Base-by-base conservation (phyloP, 371 early-diverging fungal genomes). In the Mortierella sp. region DNA sequence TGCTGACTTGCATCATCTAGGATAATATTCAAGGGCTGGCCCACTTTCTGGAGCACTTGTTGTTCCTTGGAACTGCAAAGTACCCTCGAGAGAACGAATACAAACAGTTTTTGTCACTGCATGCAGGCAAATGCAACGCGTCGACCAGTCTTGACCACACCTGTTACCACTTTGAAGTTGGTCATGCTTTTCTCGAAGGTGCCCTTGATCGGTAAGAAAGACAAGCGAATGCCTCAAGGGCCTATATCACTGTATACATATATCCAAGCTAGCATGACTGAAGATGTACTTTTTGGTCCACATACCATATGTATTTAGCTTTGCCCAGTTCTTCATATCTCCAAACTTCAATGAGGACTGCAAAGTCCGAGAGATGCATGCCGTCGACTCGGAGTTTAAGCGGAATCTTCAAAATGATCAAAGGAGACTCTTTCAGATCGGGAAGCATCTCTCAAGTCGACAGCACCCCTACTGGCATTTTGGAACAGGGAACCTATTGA, bases 21-120 rank as follows among this genome's bases (percentile, higher is more conserved):
- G 73, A 83, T 27, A 86, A 88, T 58, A 82, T 91, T 15, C 93
- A 91, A 68, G 99, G 99, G 0, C 81, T 99, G 64, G 99, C 99
- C 7, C 99, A 99, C 81, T 99, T 99, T 79, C 92, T 95, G 72
- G 99, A 99, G 80, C 99, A 99, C 80, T 73, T 99, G 72, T 81
- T 97, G 46, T 97, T 97, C 80, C 90, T 96, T 91, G 88, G 88
- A 50, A 87, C 85, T 14, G 75, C 44, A 17, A 92, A 95, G 81
- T 97, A 96, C 79, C 98, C 97, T 17, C 80, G 86, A 41, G 98
- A 97, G 70, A 97, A 97, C 71, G 96, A 93, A 17, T 98, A 98
- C 82, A 89, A 79, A 54, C 80, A 84, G 79, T 99, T 90, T 68
- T 81, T 99, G 41, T 82, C 91, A 4, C 88, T 86, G 32, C 93